These are phyloP conservation scores for Neurospora sp. DNA, from an alignment of 495 filamentous ascomycete species.

Conservation along the genomic window DNA sequence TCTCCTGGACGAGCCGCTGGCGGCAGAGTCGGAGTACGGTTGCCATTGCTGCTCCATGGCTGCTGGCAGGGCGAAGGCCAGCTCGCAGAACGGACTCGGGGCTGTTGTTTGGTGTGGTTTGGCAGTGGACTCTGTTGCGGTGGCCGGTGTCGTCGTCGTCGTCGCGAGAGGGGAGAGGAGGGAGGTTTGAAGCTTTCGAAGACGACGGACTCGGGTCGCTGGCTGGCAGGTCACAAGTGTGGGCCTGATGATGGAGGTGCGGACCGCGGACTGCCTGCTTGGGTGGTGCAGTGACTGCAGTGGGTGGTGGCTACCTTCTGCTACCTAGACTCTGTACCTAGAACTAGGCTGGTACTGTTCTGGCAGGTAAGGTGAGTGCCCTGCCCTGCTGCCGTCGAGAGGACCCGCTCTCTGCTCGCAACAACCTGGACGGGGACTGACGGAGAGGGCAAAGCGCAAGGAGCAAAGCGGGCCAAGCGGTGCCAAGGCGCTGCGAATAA, in stretches of 20 bases:
- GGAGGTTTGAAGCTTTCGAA: constrained; percentile 13
- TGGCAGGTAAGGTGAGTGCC: background rate
- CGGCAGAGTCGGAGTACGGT: constrained; percentile 35
- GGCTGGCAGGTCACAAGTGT: constrained; percentile 10
- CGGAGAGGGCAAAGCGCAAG: background rate
- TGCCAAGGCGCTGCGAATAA: background rate
- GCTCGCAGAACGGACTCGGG: background rate
- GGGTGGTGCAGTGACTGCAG: background rate
- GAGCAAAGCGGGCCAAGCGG: background rate
- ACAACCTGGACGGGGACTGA: background rate
- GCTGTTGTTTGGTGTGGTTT: constrained; percentile 2
- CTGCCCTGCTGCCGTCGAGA: background rate
- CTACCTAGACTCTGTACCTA: background rate
- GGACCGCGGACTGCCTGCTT: background rate
- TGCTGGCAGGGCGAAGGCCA: constrained; percentile 14
- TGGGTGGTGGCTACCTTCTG: background rate
- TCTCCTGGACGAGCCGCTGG: constrained; percentile 36
- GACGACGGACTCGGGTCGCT: constrained; percentile 7
- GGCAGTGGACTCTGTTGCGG: constrained; percentile 5
- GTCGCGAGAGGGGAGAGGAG: background rate
- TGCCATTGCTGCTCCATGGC: constrained; percentile 49
- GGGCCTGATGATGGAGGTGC: background rate
- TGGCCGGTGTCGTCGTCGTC: background rate
- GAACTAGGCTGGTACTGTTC: background rate
- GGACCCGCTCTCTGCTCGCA: background rate